Evolutionary conservation across 2,329 filamentous ascomycete genomes (phyloP).

Genomic region (Penicillium paneum): DNA sequence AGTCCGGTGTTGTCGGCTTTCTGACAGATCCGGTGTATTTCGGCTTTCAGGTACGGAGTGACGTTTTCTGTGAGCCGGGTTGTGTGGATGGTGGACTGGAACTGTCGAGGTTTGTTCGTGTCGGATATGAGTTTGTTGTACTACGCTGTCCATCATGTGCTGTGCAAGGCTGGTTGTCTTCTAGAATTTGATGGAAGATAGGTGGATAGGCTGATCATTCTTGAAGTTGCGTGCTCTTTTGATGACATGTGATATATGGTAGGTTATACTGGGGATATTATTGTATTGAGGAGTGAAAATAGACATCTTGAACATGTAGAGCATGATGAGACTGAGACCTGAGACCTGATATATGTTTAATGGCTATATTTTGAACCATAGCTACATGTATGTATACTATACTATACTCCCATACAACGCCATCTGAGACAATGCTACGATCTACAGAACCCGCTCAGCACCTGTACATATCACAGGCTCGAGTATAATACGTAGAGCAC

Average conservation of each 20-base stretch:
- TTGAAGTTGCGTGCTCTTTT: background rate
- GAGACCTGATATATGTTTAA: background rate
- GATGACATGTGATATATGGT: background rate
- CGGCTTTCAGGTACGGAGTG: constrained; percentile 24
- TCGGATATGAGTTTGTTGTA: background rate
- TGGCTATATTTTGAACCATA: background rate
- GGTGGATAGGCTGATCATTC: background rate
- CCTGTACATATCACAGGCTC: background rate
- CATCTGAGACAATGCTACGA: background rate
- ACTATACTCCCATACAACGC: background rate
- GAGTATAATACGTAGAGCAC: background rate
- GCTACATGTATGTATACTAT: background rate
- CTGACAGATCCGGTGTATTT: constrained; percentile 37
- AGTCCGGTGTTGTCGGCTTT: constrained; percentile 46
- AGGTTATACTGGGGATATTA: background rate
- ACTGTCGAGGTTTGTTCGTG: background rate
- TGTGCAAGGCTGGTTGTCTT: too few species aligned
- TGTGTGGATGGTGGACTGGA: background rate
- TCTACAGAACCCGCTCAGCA: background rate
- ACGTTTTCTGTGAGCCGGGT: background rate
- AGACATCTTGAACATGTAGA: background rate
- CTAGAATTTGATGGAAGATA: background rate
- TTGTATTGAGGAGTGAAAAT: background rate
- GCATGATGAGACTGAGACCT: background rate
- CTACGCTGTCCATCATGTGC: background rate